Base-by-base conservation (phyloP, 805 yeast species). In the Starmerella roubikii region DNA sequence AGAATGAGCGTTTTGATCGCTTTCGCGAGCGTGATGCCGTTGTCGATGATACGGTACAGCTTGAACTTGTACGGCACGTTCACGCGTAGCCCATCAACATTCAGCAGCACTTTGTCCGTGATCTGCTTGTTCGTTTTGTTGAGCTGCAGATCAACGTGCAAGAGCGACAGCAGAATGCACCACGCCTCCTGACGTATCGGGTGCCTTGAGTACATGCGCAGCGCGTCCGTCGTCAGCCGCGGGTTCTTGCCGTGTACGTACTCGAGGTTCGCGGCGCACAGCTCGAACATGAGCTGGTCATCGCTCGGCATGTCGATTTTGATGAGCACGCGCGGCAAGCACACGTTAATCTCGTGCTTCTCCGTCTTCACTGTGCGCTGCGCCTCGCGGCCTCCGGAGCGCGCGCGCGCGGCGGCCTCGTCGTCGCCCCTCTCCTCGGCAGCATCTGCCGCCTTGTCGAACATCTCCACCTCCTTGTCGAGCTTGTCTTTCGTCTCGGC, bases 41-140 rank as follows among this genome's bases (percentile, higher is more conserved):
- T 80, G 51, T 86, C 95, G 51, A 86, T 73, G n/a, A 86, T 68
- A 19, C 76, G 70, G 59, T 81, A 82, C 39, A 82, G 73, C 37
- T 80, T 65, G 53, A 81, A 81, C 38, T 74, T 73, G 55, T 78
- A 72, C 0, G 96, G 95, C 36, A 84, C 51, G 20, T 55, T 58
- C 39, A 65, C 38, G 11, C 62, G 48, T 41, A 64, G 33, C 3
- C 55, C 58, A 8, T 54, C 58, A n/a, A 58, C 45, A 13, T 53
- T 51, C 26, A 61, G 40, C 2, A 40, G 21, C 18, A 59, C 42
- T 25, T 49, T 39, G 20, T 45, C 46, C 11, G 29, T n/a, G 9
- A 21, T 20, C 9, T 17, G 40, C 25, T 29, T 40, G 16, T 32
- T 30, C 17, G 28, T 32, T 34, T 26, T 25, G 12, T 44, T 37